Percentiles rank a stretch among this genome's conserved stretches.
These are phyloP conservation scores for Nematocida sp. DNA, from an alignment of 371 early-diverging fungal species.

Conservation along the genomic window DNA sequence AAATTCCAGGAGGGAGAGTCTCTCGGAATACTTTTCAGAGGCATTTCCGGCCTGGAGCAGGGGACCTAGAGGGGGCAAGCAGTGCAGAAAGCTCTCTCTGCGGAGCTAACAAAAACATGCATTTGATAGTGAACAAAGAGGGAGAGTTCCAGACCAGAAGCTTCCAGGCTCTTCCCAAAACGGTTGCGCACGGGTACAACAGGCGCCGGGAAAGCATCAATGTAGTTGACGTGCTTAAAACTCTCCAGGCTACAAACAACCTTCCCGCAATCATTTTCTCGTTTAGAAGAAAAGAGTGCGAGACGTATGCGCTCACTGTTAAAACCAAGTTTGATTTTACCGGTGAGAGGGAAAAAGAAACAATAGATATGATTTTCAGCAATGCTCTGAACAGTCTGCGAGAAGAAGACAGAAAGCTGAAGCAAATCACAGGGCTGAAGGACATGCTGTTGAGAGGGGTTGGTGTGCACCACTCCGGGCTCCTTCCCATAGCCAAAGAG, in stretches of 20 bases:
- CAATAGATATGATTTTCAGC: constrained; percentile 76
- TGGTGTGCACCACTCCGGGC: constrained; percentile 97
- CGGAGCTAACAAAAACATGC: constrained; percentile 79
- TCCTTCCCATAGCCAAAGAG: constrained; percentile 95
- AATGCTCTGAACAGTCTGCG: constrained; percentile 80
- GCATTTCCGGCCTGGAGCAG: too few relatives aligned
- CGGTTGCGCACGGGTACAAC: constrained; percentile 68
- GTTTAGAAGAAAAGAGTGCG: constrained; percentile 92
- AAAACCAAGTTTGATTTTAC: constrained; percentile 86
- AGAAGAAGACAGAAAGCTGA: constrained; percentile 83
- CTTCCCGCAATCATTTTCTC: constrained; percentile 93
- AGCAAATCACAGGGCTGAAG: constrained; percentile 83
- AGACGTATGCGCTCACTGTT: constrained; percentile 71
- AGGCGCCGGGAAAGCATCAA: constrained; percentile 62
- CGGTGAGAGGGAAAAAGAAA: constrained; percentile 74
- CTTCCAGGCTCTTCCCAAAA: constrained; percentile 70
- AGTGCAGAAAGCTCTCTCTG: not conserved
- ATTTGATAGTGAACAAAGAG: constrained; percentile 79
- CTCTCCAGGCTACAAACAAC: constrained; percentile 50
- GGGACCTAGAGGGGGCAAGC: not conserved
- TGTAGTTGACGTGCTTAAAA: constrained; percentile 35
- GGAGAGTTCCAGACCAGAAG: constrained; percentile 76
- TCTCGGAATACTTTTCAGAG: too few relatives aligned
- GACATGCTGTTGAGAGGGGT: constrained; percentile 88
- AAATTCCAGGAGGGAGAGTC: too few relatives aligned